A percentile compares a stretch with the other conserved stretches of the same genome.
Conservation (phyloP, 2,329 filamentous ascomycete genomes). For the Grosmannia penicillata region DNA sequence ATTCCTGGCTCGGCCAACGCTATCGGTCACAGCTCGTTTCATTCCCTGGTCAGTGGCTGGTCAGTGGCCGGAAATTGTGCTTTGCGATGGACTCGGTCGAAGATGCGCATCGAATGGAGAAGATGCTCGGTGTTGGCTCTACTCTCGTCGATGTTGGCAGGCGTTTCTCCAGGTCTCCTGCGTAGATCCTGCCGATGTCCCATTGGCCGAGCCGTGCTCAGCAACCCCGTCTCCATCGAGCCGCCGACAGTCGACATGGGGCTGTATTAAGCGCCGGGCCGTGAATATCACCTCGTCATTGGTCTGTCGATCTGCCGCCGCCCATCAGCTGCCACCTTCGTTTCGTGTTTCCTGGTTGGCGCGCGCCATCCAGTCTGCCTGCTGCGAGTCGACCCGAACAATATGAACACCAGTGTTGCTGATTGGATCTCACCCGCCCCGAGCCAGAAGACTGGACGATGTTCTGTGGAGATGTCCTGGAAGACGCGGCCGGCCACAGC, state of each 20-base stretch:
- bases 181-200: no score
- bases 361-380: slow-evolving; percentile 23
- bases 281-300: slow-evolving; percentile 9
- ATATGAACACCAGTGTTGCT: slow-evolving; percentile 20
- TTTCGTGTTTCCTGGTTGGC: slow-evolving; percentile 16
- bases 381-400: slow-evolving; percentile 11
- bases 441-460: neutral
- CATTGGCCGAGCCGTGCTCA: no score
- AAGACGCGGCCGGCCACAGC: neutral
- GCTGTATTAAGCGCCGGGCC: slow-evolving; percentile 14
- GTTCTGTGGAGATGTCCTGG: neutral
- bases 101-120: no score
- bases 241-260: neutral
- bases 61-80: no score
- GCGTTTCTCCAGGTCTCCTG: no score
- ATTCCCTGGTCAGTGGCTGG: no score
- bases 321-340: neutral
- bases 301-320: slow-evolving; percentile 8
- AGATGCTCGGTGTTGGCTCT: no score
- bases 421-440: slow-evolving; percentile 17
- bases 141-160: no score
- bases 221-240: no score
- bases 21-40: no score
- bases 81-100: no score
- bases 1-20: no score